Evolutionary conservation across 805 yeast genomes (phyloP).

Genomic region (Wilhelminamyces savonicus): DNA sequence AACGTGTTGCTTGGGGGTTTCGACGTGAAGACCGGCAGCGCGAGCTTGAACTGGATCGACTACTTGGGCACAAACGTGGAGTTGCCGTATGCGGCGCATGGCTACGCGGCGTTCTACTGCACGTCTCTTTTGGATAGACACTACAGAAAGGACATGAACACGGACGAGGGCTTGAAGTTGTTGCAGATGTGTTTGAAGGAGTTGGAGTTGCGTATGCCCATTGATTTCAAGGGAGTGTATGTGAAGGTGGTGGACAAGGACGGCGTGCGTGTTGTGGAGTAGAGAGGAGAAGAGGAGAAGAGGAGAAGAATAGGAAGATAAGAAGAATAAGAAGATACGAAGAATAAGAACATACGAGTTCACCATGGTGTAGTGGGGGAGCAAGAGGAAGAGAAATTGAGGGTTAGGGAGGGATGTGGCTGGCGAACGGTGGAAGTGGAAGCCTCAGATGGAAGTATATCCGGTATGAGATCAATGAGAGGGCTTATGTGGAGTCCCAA

Average conservation of each 20-base stretch:
- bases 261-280: constrained; percentile 28
- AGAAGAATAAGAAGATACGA: too few relatives aligned
- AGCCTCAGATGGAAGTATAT: too few relatives aligned
- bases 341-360: too few relatives aligned
- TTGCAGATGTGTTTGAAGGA: constrained; percentile 71
- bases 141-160: constrained; percentile 67
- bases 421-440: too few relatives aligned
- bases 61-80: constrained; percentile 88
- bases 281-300: too few relatives aligned
- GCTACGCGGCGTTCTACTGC: constrained; percentile 95
- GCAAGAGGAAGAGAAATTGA: too few relatives aligned
- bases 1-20: constrained; percentile 85
- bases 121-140: constrained; percentile 87
- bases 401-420: too few relatives aligned
- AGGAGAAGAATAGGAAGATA: too few relatives aligned
- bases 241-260: constrained; percentile 62
- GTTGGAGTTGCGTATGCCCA: constrained; percentile 77
- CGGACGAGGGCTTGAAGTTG: constrained; percentile 73
- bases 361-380: too few relatives aligned
- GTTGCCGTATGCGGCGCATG: constrained; percentile 96
- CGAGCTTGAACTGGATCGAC: constrained; percentile 83
- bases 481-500: too few relatives aligned
- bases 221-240: constrained; percentile 85
- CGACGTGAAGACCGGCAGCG: constrained; percentile 51
- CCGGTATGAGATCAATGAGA: too few relatives aligned